phyloP scores from a whole-genome alignment of 352 stramenopile genomes.

The Pythium plurisporium region DNA sequence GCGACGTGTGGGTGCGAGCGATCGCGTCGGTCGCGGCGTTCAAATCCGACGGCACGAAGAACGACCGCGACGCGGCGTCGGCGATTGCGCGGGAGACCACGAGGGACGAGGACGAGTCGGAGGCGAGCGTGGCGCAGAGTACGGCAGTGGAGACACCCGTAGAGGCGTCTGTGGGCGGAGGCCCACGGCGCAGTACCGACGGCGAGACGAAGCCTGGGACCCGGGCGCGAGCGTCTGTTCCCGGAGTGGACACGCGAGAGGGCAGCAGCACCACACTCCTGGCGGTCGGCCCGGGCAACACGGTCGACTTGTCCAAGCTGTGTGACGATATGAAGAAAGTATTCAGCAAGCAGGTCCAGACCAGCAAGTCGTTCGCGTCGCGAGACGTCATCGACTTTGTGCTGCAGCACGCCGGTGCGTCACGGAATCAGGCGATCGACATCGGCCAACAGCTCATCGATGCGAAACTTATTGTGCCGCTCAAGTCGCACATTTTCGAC shows the following conservation, averaged over 20 bases:
- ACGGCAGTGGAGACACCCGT: not conserved
- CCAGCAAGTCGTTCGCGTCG: slow-evolving; percentile 73
- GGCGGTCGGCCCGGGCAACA: slow-evolving; percentile 28
- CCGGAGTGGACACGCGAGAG: not conserved
- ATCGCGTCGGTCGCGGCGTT: slow-evolving; percentile 59
- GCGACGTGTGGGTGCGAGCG: slow-evolving; percentile 64
- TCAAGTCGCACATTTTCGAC: slow-evolving; percentile 78
- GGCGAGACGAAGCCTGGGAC: too few relatives aligned
- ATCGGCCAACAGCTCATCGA: slow-evolving; percentile 69
- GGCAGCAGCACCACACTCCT: not conserved
- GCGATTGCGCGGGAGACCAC: slow-evolving; percentile 4
- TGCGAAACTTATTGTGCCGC: slow-evolving; percentile 59
- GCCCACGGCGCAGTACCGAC: too few relatives aligned
- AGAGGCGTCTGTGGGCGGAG: too few relatives aligned
- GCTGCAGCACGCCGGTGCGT: slow-evolving; percentile 36
- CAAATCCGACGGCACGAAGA: slow-evolving; percentile 30
- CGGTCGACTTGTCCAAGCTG: slow-evolving; percentile 50
- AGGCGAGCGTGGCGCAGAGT: not conserved
- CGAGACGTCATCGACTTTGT: slow-evolving; percentile 68
- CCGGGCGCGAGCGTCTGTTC: not conserved
- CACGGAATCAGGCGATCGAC: slow-evolving; percentile 35
- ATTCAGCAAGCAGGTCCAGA: slow-evolving; percentile 65
- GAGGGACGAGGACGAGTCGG: not conserved
- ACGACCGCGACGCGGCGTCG: slow-evolving; percentile 14
- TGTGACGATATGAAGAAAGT: slow-evolving; percentile 73